Conservation (phyloP, 2,329 filamentous ascomycete genomes). For the Rhynchosporium secalis region DNA sequence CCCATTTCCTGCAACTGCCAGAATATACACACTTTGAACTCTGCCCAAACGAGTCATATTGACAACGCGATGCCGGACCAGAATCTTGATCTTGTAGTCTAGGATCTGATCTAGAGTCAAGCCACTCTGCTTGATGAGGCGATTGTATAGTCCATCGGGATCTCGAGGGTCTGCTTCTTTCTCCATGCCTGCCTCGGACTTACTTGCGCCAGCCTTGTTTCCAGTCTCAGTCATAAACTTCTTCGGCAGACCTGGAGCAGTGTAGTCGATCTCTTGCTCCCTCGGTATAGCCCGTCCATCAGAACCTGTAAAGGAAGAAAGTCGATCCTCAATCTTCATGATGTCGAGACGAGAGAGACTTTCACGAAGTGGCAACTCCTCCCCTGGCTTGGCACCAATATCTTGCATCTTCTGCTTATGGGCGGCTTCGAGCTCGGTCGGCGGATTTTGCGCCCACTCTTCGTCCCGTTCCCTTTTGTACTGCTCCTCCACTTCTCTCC, state of each 20-base stretch:
- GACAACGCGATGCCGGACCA: constrained; percentile 72
- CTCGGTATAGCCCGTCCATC: constrained; percentile 29
- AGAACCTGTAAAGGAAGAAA: constrained; percentile 30
- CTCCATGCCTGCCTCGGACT: constrained; percentile 22
- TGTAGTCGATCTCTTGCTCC: constrained; percentile 20
- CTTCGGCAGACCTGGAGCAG: constrained; percentile 34
- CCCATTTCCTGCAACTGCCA: constrained; percentile 83
- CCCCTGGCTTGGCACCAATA: background rate
- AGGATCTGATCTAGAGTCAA: constrained; percentile 54
- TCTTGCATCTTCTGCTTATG: background rate
- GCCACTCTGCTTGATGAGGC: constrained; percentile 51
- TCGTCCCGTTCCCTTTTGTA: constrained; percentile 26
- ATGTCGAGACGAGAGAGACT: constrained; percentile 23
- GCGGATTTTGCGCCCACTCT: constrained; percentile 12
- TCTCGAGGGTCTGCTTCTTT: constrained; percentile 36
- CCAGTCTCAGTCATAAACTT: constrained; percentile 24
- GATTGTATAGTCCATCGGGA: constrained; percentile 39
- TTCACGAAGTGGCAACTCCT: constrained; percentile 7
- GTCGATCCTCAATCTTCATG: constrained; percentile 31
- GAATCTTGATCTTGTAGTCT: constrained; percentile 63
- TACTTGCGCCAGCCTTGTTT: constrained; percentile 10
- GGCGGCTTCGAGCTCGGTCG: background rate
- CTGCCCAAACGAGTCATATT: constrained; percentile 98
- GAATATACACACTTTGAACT: constrained; percentile 71
- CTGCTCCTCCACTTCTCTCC: constrained; percentile 25